Evolutionary conservation across 345 rosid genomes (phyloP).

Genomic region (Syzygium aromaticum): DNA sequence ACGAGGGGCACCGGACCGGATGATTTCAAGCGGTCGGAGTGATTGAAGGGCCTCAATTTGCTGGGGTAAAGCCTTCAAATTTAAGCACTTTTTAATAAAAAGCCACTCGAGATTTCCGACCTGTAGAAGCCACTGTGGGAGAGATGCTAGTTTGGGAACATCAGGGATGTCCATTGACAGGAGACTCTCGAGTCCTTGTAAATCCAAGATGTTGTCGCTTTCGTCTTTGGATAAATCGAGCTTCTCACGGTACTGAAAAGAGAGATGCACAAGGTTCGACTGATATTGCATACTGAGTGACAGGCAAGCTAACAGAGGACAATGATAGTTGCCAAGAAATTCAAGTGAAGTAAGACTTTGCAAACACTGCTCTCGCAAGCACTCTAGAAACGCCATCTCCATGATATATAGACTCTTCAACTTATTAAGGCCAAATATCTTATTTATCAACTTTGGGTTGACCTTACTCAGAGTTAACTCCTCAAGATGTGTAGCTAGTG

Average conservation of each 20-base stretch:
- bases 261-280: background rate
- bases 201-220: background rate
- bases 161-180: conserved; percentile 13
- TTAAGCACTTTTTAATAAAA: conserved; percentile 6
- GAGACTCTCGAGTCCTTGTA: background rate
- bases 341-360: conserved; percentile 3
- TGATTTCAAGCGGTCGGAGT: background rate
- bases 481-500: background rate
- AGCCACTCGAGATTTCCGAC: conserved; percentile 2
- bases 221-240: background rate
- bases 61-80: background rate
- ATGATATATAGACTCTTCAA: background rate
- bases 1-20: background rate
- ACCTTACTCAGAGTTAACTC: background rate
- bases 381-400: background rate
- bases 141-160: conserved; percentile 1
- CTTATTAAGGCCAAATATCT: conserved; percentile 8
- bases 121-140: conserved; percentile 8
- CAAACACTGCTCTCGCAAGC: background rate
- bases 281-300: background rate
- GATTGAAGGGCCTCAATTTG: background rate
- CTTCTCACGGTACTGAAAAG: background rate
- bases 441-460: conserved; percentile 1
- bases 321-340: conserved; percentile 7
- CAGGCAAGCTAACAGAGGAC: background rate